Conservation (phyloP, 1,284 basidiomycete species). For the Tilletia caries region DNA sequence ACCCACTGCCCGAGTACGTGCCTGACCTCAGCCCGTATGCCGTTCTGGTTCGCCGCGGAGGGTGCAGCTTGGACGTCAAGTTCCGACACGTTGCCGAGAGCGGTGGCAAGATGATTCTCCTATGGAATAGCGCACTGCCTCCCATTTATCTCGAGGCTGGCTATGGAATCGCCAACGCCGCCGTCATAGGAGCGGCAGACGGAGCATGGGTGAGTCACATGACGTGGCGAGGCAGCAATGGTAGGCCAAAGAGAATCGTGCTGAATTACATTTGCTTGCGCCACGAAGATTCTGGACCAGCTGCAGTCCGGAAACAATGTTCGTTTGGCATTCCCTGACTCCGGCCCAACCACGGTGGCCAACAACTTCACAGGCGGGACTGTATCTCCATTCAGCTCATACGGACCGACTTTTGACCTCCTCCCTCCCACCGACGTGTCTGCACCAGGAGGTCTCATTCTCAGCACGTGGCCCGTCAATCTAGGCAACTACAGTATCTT, state of each 20-base stretch:
- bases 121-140: slow-evolving; percentile 6
- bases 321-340: slow-evolving; percentile 12
- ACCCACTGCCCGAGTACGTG: slow-evolving; percentile 60
- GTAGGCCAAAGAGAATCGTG: background rate
- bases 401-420: slow-evolving; percentile 17
- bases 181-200: slow-evolving; percentile 15
- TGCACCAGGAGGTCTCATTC: slow-evolving; percentile 15
- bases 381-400: slow-evolving; percentile 15
- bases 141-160: slow-evolving; percentile 15
- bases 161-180: slow-evolving; percentile 13
- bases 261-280: background rate
- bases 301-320: slow-evolving; percentile 8
- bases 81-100: slow-evolving; percentile 10
- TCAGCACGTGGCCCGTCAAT: slow-evolving; percentile 14
- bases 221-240: background rate
- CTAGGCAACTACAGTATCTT: slow-evolving; percentile 16
- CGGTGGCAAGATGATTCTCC: background rate
- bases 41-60: slow-evolving; percentile 61
- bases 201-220: slow-evolving; percentile 16
- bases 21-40: slow-evolving; percentile 61
- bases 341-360: background rate
- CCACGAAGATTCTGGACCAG: slow-evolving; percentile 15
- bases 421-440: slow-evolving; percentile 5
- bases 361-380: slow-evolving; percentile 17
- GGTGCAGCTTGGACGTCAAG: slow-evolving; percentile 15